Base-by-base conservation (phyloP, 768 basidiomycete species). In the Leccinum disarticulatum region DNA sequence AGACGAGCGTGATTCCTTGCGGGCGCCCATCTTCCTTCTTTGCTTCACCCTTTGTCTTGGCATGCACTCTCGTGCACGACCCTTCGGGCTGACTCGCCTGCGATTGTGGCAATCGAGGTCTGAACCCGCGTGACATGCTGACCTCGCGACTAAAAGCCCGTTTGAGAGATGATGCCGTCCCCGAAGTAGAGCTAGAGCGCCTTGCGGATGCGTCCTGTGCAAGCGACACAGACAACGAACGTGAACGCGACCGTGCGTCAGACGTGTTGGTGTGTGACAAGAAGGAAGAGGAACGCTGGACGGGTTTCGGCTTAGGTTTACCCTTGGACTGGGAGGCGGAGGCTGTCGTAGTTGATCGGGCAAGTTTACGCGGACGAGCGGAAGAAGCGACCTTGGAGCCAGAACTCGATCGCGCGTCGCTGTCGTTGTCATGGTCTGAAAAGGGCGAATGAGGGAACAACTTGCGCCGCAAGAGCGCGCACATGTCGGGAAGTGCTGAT, bases 91-190 rank as follows among this genome's bases (percentile, higher is more conserved):
- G 66, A 27, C 56, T 63, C 36, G 55, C 31, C 22, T 62, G 61
- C 19, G 61, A 60, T 19, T 47, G 52, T 52, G 64, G 59, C 58
- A 61, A 58, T 64, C 80, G 57, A 50, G 78, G 79, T 66, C 85
- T 89, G 74, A 90, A 90, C 25, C 74, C 81, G 33, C 88, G 80
- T 17, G 85, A 85, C 90, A 91, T 92, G 73, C 87, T 91, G 62
- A 91, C 79, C 68, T 91, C 88, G 33, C 87, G 80, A 59, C 79
- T 85, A n/a, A 90, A 73, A 1, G 81, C 74, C 10, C 82, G 79
- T 61, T 83, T 83, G 66, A 83, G 83, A 6, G 74, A 70, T 8
- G 69, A 69, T 0, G 66, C 58, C 71, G 77, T 67, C 76, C 76
- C 52, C 66, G 76, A 64, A 14, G 50, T 49, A 13, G 65, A 22